Evolutionary conservation across 2,329 filamentous ascomycete species (phyloP).

Genomic region (Xylariomycetidae sp.): DNA sequence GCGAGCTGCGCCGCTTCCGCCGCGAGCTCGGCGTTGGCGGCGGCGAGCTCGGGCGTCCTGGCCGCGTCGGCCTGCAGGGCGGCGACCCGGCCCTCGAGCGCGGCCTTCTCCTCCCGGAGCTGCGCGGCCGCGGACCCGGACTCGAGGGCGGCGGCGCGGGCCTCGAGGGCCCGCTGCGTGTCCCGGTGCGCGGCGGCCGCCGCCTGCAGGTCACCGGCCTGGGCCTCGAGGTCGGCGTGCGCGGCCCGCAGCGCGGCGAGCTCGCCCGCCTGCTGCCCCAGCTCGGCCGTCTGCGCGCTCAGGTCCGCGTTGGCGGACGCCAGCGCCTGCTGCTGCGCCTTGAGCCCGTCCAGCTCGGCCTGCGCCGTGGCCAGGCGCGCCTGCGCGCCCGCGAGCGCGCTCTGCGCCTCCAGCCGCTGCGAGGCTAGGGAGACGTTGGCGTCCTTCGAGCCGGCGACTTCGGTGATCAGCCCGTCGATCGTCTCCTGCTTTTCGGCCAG

Average conservation of each 20-base stretch:
- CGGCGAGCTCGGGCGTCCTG: conserved; percentile 7
- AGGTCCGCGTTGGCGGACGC: conserved; percentile 20
- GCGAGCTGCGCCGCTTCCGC: conserved; percentile 9
- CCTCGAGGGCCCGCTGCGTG: conserved; percentile 18
- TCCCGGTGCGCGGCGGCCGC: conserved; percentile 11
- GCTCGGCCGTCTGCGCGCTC: conserved; percentile 15
- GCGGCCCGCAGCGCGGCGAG: conserved; percentile 21
- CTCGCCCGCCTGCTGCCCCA: conserved; percentile 18
- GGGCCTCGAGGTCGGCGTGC: conserved; percentile 18
- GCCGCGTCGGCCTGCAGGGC: conserved; percentile 11
- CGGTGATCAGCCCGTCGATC: conserved; percentile 19
- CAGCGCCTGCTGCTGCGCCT: conserved; percentile 16
- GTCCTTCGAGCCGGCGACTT: conserved; percentile 22
- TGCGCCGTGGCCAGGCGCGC: conserved; percentile 16
- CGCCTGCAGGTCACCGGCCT: conserved; percentile 17
- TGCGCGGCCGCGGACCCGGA: conserved; percentile 14
- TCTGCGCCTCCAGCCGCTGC: conserved; percentile 18
- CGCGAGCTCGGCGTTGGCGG: conserved; percentile 8
- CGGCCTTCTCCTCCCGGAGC: conserved; percentile 19
- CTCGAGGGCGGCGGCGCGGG: conserved; percentile 18
- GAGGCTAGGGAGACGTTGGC: conserved; percentile 24
- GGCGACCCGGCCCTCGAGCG: conserved; percentile 14
- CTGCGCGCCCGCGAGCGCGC: conserved; percentile 12
- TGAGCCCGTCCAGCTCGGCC: conserved; percentile 15
- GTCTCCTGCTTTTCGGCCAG: conserved; percentile 13